Percentiles rank a stretch among this genome's conserved stretches.
Conservation (phyloP, 345 rosid genomes). For the Hibiscus tridactylites region DNA sequence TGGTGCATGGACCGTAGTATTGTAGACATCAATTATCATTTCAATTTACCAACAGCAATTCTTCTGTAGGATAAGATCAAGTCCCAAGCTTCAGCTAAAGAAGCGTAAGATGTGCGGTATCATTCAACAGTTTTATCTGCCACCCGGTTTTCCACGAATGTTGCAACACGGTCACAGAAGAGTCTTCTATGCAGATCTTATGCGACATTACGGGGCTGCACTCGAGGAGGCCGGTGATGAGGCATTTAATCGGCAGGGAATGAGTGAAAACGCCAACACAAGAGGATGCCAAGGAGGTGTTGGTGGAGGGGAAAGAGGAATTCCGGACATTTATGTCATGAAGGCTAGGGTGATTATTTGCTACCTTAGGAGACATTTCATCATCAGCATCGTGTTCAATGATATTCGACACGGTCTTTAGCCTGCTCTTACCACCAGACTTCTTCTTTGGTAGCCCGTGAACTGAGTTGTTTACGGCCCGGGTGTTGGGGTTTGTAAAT, state of each 20-base stretch:
- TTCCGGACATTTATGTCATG: constrained; percentile 36
- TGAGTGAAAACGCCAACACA: constrained; percentile 75
- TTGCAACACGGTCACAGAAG: constrained; percentile 75
- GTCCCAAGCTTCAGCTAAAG: constrained; percentile 31
- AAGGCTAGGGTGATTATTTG: constrained; percentile 30
- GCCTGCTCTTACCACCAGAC: constrained; percentile 88
- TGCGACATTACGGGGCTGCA: constrained; percentile 69
- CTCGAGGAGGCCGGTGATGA: constrained; percentile 68
- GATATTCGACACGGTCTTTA: constrained; percentile 59
- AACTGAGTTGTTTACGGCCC: constrained; percentile 17
- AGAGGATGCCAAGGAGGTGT: constrained; percentile 25
- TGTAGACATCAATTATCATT: too few relatives aligned
- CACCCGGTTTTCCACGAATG: constrained; percentile 83
- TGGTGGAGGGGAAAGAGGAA: constrained; percentile 36
- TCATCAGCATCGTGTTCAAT: constrained; percentile 62
- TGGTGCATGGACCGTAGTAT: too few relatives aligned
- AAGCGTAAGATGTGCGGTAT: constrained; percentile 77
- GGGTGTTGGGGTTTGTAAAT: constrained; percentile 24
- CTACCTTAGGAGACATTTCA: constrained; percentile 53
- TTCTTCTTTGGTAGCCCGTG: constrained; percentile 62
- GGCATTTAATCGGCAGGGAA: constrained; percentile 71
- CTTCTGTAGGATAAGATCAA: neutral
- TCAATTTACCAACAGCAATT: too few relatives aligned
- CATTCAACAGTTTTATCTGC: constrained; percentile 85
- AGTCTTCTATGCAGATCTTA: constrained; percentile 77